Evolutionary conservation across 495 filamentous ascomycete genomes (phyloP).

Genomic region (Penicillium paxilli): DNA sequence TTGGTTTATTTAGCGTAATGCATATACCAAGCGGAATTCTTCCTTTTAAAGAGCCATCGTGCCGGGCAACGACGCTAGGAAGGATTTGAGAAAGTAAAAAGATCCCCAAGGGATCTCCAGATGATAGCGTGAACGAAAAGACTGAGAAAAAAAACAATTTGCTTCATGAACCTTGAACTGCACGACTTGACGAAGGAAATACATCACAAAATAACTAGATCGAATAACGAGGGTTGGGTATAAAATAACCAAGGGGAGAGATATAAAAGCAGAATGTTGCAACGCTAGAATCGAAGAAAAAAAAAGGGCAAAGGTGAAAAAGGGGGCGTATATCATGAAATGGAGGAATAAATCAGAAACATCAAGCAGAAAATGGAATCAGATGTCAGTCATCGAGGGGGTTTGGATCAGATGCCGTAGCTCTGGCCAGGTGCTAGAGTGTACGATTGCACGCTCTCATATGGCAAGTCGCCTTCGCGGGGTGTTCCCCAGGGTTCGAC

Average conservation of each 20-base stretch:
- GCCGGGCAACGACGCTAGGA: background rate
- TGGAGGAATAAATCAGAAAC: background rate
- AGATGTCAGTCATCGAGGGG: background rate
- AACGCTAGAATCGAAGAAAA: background rate
- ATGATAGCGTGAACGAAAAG: background rate
- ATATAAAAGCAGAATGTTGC: background rate
- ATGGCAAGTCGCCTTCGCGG: slow-evolving; percentile 29
- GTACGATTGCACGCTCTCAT: slow-evolving; percentile 31
- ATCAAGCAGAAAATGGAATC: background rate
- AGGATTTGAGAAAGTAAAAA: background rate
- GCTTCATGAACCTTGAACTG: background rate
- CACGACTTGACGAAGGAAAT: background rate
- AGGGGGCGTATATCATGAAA: background rate
- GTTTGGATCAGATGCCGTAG: background rate
- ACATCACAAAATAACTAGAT: background rate
- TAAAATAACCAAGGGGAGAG: background rate
- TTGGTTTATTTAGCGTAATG: no score
- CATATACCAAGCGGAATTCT: no score
- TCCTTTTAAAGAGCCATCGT: no score
- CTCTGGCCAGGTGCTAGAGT: background rate
- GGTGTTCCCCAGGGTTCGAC: slow-evolving; percentile 29
- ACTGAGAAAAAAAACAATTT: background rate
- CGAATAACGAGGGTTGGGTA: slow-evolving; percentile 2
- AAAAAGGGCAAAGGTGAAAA: background rate
- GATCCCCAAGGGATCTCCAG: background rate